Conservation (phyloP, 73 alveolate species). For the Loxodes magnus region DNA sequence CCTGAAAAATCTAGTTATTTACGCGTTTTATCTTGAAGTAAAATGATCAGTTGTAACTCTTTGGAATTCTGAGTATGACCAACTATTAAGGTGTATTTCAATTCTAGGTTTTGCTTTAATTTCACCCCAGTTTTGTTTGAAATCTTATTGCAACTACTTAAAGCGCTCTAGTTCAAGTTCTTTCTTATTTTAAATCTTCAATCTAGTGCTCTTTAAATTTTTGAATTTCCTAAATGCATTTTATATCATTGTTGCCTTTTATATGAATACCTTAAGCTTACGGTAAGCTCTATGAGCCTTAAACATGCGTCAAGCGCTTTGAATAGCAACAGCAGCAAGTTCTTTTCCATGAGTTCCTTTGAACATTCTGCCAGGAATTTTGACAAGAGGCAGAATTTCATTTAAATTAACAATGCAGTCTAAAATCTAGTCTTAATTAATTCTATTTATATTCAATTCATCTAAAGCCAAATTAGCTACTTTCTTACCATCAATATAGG, state of each 20-base stretch:
- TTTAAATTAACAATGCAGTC: conserved; percentile 54
- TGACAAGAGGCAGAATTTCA: conserved; percentile 33
- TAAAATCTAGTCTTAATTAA: conserved; percentile 21
- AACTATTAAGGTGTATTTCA: conserved; percentile 79
- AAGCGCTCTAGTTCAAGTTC: conserved; percentile 50
- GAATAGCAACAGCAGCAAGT: conserved; percentile 48
- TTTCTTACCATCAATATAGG: conserved; percentile 42
- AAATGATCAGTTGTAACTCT: conserved; percentile 83
- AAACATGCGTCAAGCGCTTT: conserved; percentile 51
- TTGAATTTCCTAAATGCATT: conserved; percentile 38
- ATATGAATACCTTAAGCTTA: conserved; percentile 38
- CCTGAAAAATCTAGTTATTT: conserved; percentile 79
- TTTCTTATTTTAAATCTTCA: conserved; percentile 33
- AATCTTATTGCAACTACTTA: conserved; percentile 65
- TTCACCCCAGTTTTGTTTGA: conserved; percentile 80
- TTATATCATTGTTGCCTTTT: conserved; percentile 43
- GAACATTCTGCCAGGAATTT: conserved; percentile 52
- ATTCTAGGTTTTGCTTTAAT: conserved; percentile 62
- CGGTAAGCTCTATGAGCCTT: conserved; percentile 48
- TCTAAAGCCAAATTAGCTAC: too few species aligned
- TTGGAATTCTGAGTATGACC: conserved; percentile 66
- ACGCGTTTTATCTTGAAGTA: conserved; percentile 73
- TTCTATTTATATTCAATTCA: neutral
- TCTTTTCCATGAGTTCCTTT: conserved; percentile 53
- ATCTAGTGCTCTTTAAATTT: conserved; percentile 41